Conservation (phyloP, 2,329 filamentous ascomycete species). For the Penicillium digitatum region DNA sequence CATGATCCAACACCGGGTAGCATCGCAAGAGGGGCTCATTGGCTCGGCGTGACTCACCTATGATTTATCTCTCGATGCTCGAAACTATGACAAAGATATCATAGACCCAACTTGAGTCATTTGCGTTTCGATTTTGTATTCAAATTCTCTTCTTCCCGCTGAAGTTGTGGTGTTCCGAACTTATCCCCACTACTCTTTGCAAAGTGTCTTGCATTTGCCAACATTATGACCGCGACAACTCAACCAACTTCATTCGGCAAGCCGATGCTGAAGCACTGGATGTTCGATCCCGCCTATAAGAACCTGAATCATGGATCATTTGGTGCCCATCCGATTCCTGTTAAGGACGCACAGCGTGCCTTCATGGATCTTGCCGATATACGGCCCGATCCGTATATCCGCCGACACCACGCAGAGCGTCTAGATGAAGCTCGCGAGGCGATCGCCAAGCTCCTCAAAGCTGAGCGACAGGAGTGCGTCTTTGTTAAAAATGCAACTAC, state of each 20-base stretch:
- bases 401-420: constrained; percentile 59
- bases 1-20: too few species aligned
- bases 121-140: neutral
- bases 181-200: neutral
- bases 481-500: constrained; percentile 79
- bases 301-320: constrained; percentile 86
- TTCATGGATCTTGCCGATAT: constrained; percentile 66
- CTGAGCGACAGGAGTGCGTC: constrained; percentile 63
- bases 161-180: neutral
- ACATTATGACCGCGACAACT: constrained; percentile 5
- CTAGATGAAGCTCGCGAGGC: constrained; percentile 63
- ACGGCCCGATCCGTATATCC: constrained; percentile 70
- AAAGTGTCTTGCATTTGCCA: neutral
- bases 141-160: neutral
- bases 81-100: neutral
- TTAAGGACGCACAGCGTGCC: constrained; percentile 58
- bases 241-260: constrained; percentile 48
- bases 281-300: constrained; percentile 62
- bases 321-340: constrained; percentile 64
- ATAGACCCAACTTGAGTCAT: neutral
- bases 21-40: neutral
- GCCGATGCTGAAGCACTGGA: constrained; percentile 60
- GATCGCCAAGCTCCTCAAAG: constrained; percentile 64
- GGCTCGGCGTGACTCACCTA: constrained; percentile 1
- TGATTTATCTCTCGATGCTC: neutral